phyloP scores from a whole-genome alignment of 2,329 filamentous ascomycete genomes.

The Ampelomyces quisqualis region DNA sequence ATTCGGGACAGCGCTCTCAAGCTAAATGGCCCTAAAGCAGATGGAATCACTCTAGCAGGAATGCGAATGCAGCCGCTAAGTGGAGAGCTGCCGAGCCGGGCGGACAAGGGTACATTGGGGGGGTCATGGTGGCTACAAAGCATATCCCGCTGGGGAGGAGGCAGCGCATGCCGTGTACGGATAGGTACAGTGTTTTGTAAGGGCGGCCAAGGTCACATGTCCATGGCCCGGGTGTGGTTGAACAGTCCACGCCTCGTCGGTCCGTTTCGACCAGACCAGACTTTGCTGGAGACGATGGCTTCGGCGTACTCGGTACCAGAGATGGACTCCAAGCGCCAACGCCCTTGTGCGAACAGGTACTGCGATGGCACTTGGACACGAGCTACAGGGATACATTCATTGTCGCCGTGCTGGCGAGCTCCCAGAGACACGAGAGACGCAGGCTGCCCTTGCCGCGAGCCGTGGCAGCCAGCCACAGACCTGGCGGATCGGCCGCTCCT shows the following conservation, averaged over 20 bases:
- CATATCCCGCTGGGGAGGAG: no score
- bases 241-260: no score
- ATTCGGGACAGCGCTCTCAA: slow-evolving; percentile 21
- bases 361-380: neutral
- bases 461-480: neutral
- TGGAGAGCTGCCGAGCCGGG: slow-evolving; percentile 15
- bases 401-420: neutral
- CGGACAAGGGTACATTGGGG: slow-evolving; percentile 2
- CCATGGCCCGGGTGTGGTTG: no score
- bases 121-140: neutral
- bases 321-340: neutral
- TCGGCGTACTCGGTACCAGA: neutral
- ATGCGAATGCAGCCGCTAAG: slow-evolving; percentile 18
- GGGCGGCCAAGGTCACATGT: no score
- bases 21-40: slow-evolving; percentile 34
- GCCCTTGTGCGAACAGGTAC: neutral
- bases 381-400: neutral
- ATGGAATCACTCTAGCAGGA: slow-evolving; percentile 27
- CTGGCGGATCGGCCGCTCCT: neutral
- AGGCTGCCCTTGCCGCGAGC: no score
- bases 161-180: no score
- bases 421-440: no score
- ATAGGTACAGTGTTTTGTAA: no score
- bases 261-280: no score
- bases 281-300: no score